Base-by-base conservation (phyloP, 805 yeast genomes). In the Kuraishia floccosa region DNA sequence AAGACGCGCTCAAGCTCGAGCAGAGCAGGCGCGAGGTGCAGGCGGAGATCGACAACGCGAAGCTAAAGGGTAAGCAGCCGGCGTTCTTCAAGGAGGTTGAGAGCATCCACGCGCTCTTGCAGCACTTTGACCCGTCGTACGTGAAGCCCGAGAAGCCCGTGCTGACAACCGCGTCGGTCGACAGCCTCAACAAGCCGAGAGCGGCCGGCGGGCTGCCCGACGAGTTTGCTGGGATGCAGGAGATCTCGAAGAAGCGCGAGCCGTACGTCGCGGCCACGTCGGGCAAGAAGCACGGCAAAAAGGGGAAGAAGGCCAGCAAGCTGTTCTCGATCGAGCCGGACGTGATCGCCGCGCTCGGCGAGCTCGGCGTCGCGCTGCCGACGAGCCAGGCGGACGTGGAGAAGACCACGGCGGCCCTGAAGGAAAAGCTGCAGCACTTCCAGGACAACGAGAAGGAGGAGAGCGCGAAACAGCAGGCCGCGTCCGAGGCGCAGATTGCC, bases 11-110 rank as follows among this genome's bases (percentile, higher is more conserved):
- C 50, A 53, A 47, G 46, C 68, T 51, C 71, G 65, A 47, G 62
- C 63, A 47, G 71, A 67, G 52, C 68, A 69, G 49, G 61, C 60
- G 46, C 50, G 66, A 54, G 47, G 57, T 41, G 61, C 58, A 48
- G 47, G 52, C 67, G 66, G 57, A 74, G 66, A 45, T 80, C 78
- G 84, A 83, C 44, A 65, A 71, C 48, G 73, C 72, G 47, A 72
- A 82, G 62, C 68, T 74, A 31, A 81, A 74, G 39, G 86, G 86
- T 28, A 55, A 58, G 27, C 58, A 59, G 43, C 95, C 97, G 18
- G 97, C 96, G 17, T 87, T 80, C 59, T 72, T 78, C 36, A 60
- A 60, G 27, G 94, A 91, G 59, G 78, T 89, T 46, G 66, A 67
- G 41, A 63, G 78, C 39, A 81, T 91, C 47, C 83, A 86, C 55